Evolutionary conservation across 495 filamentous ascomycete species (phyloP), one percentile per base, ranked within the genome.

Genomic region (Jackrogersella multiformis): DNA sequence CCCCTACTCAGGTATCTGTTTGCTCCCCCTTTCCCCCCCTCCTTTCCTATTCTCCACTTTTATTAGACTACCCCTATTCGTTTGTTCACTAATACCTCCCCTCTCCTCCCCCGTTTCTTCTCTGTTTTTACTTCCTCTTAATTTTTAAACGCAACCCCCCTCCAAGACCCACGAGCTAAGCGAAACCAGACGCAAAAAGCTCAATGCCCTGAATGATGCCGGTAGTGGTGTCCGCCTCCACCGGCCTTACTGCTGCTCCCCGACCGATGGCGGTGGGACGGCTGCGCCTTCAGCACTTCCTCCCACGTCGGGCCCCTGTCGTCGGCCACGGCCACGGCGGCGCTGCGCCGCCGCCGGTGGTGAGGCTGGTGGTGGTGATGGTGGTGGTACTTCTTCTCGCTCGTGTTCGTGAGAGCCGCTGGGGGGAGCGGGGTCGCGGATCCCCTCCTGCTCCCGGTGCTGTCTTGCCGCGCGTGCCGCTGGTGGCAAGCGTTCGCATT

Each of bases 241-340:
- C 52, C 18, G 7, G 56, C 23, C 12, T 54, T 48, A 32, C 66
- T 20, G 32, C 42, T 54, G n/a, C 35, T 57, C 16, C 35, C 46
- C 12, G 52, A 44, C n/a, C 46, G 28, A 26, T 60, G 56, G 7
- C 61, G 60, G 9, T 56, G 36, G 9, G 39, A 13, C 23, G 63
- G 35, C 32, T 56, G 61, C 0, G 61, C 42, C 28, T 55, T 53
- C 12, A 73, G 32, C 16, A 61, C 71, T 45, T 74, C 71, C 15
- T 61, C 63, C 71, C 71, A 74, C 54, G 71, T 74, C 38, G 71
- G 71, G 4, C 65, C 68, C 45, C 58, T 64, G 4, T 71, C 71
- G 4, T 71, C 64, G 16, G 30, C 57, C 15, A 35, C 46, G 30
- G 46, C 38, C 5, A 51, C 41, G 32, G 42, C 44, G 10, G 45